Conservation (phyloP, 2,329 filamentous ascomycete species). For the Teratosphaeriaceae sp. region DNA sequence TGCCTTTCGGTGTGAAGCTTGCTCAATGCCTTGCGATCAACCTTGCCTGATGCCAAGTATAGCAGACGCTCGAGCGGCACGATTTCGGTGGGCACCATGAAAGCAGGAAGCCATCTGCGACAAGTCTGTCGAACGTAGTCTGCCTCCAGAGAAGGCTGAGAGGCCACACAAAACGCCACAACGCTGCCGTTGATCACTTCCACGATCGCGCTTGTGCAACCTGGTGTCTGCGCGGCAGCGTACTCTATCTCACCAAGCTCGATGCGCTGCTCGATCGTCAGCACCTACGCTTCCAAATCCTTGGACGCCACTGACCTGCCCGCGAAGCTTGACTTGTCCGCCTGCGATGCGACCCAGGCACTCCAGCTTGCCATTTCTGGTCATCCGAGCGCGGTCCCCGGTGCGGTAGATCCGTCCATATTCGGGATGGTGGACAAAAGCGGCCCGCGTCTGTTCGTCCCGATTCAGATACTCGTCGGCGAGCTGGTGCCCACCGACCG, state of each 20-base stretch:
- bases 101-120: slow-evolving; percentile 67
- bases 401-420: slow-evolving; percentile 74
- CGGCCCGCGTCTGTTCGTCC: slow-evolving; percentile 62
- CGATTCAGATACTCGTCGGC: slow-evolving; percentile 78
- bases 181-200: slow-evolving; percentile 61
- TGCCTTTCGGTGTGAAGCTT: slow-evolving; percentile 43
- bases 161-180: slow-evolving; percentile 64
- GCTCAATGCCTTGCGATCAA: slow-evolving; percentile 62
- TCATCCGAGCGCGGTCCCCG: slow-evolving; percentile 71
- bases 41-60: slow-evolving; percentile 74
- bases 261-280: slow-evolving; percentile 51
- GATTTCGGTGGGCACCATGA: slow-evolving; percentile 76
- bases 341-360: slow-evolving; percentile 72
- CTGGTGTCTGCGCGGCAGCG: slow-evolving; percentile 53
- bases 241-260: slow-evolving; percentile 57
- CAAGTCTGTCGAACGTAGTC: slow-evolving; percentile 53
- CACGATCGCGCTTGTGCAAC: slow-evolving; percentile 60
- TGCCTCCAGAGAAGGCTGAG: slow-evolving; percentile 29
- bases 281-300: no score
- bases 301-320: slow-evolving; percentile 74
- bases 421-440: slow-evolving; percentile 59
- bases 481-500: slow-evolving; percentile 72
- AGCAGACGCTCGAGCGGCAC: slow-evolving; percentile 60
- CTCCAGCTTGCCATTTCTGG: slow-evolving; percentile 63
- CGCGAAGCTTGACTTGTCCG: slow-evolving; percentile 80